Evolutionary conservation across 2,329 filamentous ascomycete species (phyloP).

Genomic region (Fusarium armeniacum): DNA sequence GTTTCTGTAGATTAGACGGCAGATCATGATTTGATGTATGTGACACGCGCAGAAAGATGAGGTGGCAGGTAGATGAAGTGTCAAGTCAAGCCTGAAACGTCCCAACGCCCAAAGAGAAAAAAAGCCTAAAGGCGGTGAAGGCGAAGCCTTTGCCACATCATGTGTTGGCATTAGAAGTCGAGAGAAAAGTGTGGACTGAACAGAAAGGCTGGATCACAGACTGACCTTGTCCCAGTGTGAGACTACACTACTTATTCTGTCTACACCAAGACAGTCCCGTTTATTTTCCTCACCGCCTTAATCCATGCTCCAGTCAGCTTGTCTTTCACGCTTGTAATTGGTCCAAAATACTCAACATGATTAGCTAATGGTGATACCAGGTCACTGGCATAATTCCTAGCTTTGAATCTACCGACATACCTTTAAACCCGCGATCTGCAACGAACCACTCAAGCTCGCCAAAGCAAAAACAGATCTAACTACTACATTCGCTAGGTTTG

Average conservation of each 20-base stretch:
- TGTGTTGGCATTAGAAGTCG: conserved; percentile 33
- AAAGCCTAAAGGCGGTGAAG: conserved; percentile 36
- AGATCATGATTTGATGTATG: too few species aligned
- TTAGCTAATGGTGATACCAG: conserved; percentile 39
- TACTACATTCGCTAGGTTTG: conserved; percentile 26
- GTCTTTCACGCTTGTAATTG: not conserved
- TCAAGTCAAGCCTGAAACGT: not conserved
- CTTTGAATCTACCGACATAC: conserved; percentile 38
- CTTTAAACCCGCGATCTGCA: conserved; percentile 39
- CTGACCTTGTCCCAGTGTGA: rapidly evolving
- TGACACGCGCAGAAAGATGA: conserved; percentile 24
- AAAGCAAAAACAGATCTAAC: conserved; percentile 23
- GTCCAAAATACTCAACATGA: conserved; percentile 3
- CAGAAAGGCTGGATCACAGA: rapidly evolving
- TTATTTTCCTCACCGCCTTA: conserved; percentile 36
- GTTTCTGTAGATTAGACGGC: not conserved
- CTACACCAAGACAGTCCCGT: not conserved
- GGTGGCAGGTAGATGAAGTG: conserved; percentile 23
- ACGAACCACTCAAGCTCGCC: conserved; percentile 33
- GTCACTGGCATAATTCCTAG: conserved; percentile 33
- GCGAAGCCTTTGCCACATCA: conserved; percentile 34
- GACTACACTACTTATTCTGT: not conserved
- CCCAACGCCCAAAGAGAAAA: conserved; percentile 7
- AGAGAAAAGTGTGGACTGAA: conserved; percentile 8
- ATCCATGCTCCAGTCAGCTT: conserved; percentile 18